Evolutionary conservation across 2,329 filamentous ascomycete species (phyloP), one percentile per base, ranked within the genome.

Genomic region (Aspergillus novoparasiticus): DNA sequence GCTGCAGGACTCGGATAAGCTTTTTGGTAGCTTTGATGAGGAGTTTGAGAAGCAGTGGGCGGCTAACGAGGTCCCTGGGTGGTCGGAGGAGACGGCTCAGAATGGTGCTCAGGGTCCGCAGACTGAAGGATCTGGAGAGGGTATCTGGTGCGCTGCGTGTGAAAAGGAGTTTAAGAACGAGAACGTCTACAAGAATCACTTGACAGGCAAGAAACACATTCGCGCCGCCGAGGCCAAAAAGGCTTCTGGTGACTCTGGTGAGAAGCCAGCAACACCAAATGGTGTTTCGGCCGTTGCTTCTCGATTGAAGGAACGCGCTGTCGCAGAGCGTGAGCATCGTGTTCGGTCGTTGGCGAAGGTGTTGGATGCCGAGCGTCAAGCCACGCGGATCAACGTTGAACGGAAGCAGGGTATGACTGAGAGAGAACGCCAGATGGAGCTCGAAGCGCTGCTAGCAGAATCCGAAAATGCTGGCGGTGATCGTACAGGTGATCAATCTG

Each of bases 381-480:
- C 97, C 73, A 98, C 95, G 0, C 87, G 91, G 56, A 90, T 95
- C 71, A 98, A 99, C 73, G 93, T 98, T 12, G 96, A 99, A 84
- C 91, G 95, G 58, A 95, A 93, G 78, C 93, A 96, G 76, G 94
- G 94, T 68, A 97, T 99, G 93, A 99, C 95, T 3, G 94, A 98
- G 75, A 89, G 93, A 36, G 95, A 99, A 78, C 90, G 95, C 16
- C 91, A 96, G 73, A 92, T 96, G 78, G 96, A 99, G 76, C 86
- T 97, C 14, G 94, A 97, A 60, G 93, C 94, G 51, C 81, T 97
- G 16, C 92, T 94, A 77, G 85, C 86, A 0, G 87, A 90, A 69
- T 77, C 80, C 0, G 84, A 84, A 21, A 71, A 77, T 21, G 63
- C 69, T 28, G 71, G 69, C 43, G 71, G 70, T 63, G 68, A 77